Conservation (phyloP, 2,329 filamentous ascomycete species). For the Pleurostoma richardsiae region DNA sequence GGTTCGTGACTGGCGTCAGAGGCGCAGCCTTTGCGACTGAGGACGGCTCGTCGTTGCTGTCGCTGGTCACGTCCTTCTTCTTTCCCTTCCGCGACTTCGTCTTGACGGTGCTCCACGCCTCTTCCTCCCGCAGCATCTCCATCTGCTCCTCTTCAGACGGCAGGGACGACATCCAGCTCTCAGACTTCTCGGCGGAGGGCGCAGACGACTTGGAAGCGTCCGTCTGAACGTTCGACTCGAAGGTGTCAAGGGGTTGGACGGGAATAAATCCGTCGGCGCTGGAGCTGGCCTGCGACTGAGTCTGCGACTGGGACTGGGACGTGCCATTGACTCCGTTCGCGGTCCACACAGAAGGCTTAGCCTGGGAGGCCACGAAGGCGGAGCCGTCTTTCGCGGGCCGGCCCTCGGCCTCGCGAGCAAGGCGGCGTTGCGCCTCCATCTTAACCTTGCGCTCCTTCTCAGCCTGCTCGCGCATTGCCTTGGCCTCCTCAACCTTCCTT, state of each 20-base stretch:
- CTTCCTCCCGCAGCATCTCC: conserved; percentile 48
- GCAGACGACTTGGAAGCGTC: conserved; percentile 23
- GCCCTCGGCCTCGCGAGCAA: conserved; percentile 76
- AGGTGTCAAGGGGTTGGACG: conserved; percentile 54
- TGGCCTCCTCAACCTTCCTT: conserved; percentile 79
- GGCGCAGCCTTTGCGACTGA: conserved; percentile 13
- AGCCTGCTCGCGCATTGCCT: conserved; percentile 67
- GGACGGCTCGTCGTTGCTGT: conserved; percentile 15
- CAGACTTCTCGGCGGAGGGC: conserved; percentile 25
- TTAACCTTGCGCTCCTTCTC: conserved; percentile 73
- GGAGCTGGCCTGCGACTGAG: conserved; percentile 18
- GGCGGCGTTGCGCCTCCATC: conserved; percentile 77
- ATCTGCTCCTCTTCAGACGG: conserved; percentile 61
- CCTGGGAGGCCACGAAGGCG: conserved; percentile 41
- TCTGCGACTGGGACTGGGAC: conserved; percentile 29
- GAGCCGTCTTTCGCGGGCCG: conserved; percentile 78
- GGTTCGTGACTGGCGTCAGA: conserved; percentile 11
- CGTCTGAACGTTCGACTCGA: conserved; percentile 35
- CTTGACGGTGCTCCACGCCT: conserved; percentile 55
- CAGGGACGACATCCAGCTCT: conserved; percentile 44
- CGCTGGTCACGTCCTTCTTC: conserved; percentile 31
- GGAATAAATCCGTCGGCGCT: conserved; percentile 27
- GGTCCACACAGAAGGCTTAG: conserved; percentile 32
- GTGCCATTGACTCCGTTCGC: conserved; percentile 34
- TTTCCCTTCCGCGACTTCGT: conserved; percentile 35